Percentiles rank a stretch among this genome's conserved stretches.
Conservation (phyloP, 2,329 filamentous ascomycete species). For the Exophiala oligosperma region DNA sequence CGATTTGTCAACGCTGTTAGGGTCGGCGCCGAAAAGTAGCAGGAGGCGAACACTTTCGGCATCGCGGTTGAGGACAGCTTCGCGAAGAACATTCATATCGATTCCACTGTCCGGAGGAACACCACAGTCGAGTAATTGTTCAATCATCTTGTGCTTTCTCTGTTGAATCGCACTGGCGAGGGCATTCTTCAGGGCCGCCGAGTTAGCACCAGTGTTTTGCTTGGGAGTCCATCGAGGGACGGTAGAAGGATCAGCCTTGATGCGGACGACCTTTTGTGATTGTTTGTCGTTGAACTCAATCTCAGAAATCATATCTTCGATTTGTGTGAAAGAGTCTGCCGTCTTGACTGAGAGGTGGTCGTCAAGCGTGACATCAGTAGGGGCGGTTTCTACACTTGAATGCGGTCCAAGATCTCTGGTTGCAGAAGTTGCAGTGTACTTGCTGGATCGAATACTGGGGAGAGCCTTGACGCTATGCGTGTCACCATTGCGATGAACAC, state of each 20-base stretch:
- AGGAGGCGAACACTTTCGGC: constrained; percentile 56
- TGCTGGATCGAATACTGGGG: constrained; percentile 25
- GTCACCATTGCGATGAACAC: not conserved
- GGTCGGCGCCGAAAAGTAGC: constrained; percentile 58
- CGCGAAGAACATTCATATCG: constrained; percentile 49
- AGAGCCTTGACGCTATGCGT: constrained; percentile 19
- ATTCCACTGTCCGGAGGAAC: constrained; percentile 52
- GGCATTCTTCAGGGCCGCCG: constrained; percentile 47
- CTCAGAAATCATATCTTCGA: constrained; percentile 39
- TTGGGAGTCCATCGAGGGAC: constrained; percentile 57
- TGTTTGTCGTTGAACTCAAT: constrained; percentile 44
- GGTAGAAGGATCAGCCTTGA: constrained; percentile 41
- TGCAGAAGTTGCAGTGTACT: constrained; percentile 15
- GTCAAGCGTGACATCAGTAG: constrained; percentile 5
- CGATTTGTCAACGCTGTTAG: constrained; percentile 53
- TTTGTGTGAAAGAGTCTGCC: constrained; percentile 32
- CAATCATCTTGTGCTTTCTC: constrained; percentile 57
- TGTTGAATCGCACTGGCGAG: constrained; percentile 57
- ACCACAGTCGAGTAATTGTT: constrained; percentile 60
- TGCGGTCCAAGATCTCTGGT: constrained; percentile 4
- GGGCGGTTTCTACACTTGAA: constrained; percentile 5
- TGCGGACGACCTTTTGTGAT: constrained; percentile 46
- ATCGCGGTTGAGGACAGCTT: constrained; percentile 55
- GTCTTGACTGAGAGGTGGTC: constrained; percentile 21
- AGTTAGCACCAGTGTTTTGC: constrained; percentile 43